Conservation (phyloP, 192 early-diverging fungal genomes). For the Entomortierella chlamydospora region DNA sequence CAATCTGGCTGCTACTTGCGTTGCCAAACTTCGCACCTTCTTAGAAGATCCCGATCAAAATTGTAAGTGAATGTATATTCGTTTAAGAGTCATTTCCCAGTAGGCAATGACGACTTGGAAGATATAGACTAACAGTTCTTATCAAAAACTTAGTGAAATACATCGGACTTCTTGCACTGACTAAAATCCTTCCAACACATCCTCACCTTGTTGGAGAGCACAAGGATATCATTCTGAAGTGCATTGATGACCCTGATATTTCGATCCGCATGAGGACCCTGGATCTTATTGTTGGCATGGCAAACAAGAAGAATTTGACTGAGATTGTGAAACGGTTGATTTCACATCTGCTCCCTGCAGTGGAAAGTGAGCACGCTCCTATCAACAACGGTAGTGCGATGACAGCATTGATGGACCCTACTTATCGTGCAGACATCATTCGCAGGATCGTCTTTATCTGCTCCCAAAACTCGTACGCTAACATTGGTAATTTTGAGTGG, state of each 20-base stretch:
- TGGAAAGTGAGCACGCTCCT: slow-evolving; percentile 36
- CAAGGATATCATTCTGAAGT: slow-evolving; percentile 85
- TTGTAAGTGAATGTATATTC: slow-evolving; percentile 58
- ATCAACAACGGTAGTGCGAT: slow-evolving; percentile 32
- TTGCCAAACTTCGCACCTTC: slow-evolving; percentile 83
- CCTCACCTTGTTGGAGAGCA: slow-evolving; percentile 87
- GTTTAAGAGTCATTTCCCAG: not conserved
- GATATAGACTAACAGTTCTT: not conserved
- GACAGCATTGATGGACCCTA: slow-evolving; percentile 65
- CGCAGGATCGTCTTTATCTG: slow-evolving; percentile 86
- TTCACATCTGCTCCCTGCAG: slow-evolving; percentile 76
- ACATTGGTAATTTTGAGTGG: slow-evolving; percentile 96
- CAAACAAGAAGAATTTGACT: slow-evolving; percentile 82
- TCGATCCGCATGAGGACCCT: slow-evolving; percentile 91
- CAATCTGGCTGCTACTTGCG: slow-evolving; percentile 84
- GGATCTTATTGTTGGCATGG: slow-evolving; percentile 88
- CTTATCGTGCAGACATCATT: slow-evolving; percentile 86
- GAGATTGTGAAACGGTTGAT: slow-evolving; percentile 88
- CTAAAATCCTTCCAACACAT: slow-evolving; percentile 84
- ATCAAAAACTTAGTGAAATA: slow-evolving; percentile 79
- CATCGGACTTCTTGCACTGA: slow-evolving; percentile 88
- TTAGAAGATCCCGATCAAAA: slow-evolving; percentile 93
- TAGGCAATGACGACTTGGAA: not conserved
- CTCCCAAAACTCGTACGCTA: slow-evolving; percentile 83
- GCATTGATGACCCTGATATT: slow-evolving; percentile 92